phyloP scores from a whole-genome alignment of 2,329 filamentous ascomycete species.

The Elsinoe australis region DNA sequence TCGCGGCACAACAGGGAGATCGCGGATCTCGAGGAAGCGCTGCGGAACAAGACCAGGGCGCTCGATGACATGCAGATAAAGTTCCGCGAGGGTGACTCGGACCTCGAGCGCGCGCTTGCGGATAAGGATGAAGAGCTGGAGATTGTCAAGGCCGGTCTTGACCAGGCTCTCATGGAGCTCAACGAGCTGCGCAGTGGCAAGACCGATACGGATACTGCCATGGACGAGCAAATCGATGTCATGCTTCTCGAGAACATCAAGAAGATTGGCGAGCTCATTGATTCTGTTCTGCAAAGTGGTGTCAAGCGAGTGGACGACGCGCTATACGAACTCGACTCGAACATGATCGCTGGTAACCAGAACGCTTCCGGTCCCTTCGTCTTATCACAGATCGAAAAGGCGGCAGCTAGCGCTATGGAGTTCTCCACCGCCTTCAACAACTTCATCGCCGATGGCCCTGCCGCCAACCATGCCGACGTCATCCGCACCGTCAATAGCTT shows the following conservation, averaged over 20 bases:
- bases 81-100: slow-evolving; percentile 70
- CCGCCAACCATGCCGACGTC: slow-evolving; percentile 79
- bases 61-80: slow-evolving; percentile 76
- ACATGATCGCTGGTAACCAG: slow-evolving; percentile 97
- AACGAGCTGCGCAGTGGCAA: slow-evolving; percentile 66
- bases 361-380: slow-evolving; percentile 93
- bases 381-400: slow-evolving; percentile 94
- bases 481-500: slow-evolving; percentile 91
- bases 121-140: slow-evolving; percentile 98
- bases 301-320: slow-evolving; percentile 93
- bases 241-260: slow-evolving; percentile 77
- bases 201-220: slow-evolving; percentile 62
- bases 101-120: slow-evolving; percentile 74
- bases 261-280: slow-evolving; percentile 96
- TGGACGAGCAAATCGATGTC: slow-evolving; percentile 86
- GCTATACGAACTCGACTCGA: slow-evolving; percentile 91
- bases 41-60: slow-evolving; percentile 76
- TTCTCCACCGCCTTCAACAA: slow-evolving; percentile 98
- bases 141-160: slow-evolving; percentile 96
- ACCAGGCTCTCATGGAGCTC: slow-evolving; percentile 86
- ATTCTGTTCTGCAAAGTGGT: slow-evolving; percentile 88
- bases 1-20: slow-evolving; percentile 96
- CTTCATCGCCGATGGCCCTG: slow-evolving; percentile 93
- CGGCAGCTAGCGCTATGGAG: slow-evolving; percentile 86
- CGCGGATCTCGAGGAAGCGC: slow-evolving; percentile 87